phyloP scores from a whole-genome alignment of 768 basidiomycete species.

The Hydnum rufescens region DNA sequence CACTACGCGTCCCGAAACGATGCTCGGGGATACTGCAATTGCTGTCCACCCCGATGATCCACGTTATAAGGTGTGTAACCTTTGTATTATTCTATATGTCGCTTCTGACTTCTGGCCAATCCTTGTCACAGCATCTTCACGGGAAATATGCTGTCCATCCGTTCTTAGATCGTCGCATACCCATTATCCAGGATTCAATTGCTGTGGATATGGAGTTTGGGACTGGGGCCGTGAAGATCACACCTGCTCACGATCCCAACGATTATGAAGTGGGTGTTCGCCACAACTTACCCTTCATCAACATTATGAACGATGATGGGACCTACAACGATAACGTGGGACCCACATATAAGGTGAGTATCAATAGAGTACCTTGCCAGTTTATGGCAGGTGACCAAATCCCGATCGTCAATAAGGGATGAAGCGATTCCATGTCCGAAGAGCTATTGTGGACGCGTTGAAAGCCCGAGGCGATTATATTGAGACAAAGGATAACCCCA shows the following conservation, averaged over 20 bases:
- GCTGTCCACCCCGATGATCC: slow-evolving; percentile 89
- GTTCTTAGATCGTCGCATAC: slow-evolving; percentile 65
- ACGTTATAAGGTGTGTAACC: slow-evolving; percentile 59
- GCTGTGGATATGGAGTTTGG: slow-evolving; percentile 87
- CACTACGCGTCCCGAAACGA: slow-evolving; percentile 95
- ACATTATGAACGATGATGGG: slow-evolving; percentile 89
- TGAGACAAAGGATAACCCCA: slow-evolving; percentile 88
- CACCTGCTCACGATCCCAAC: slow-evolving; percentile 92
- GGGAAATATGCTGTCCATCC: slow-evolving; percentile 85
- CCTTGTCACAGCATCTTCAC: slow-evolving; percentile 48
- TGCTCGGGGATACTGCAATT: slow-evolving; percentile 94
- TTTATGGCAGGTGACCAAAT: not conserved
- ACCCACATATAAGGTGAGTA: slow-evolving; percentile 41
- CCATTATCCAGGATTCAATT: slow-evolving; percentile 71
- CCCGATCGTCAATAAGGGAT: slow-evolving; percentile 62
- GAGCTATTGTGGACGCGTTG: slow-evolving; percentile 60
- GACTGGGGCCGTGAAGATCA: slow-evolving; percentile 97
- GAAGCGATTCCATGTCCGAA: slow-evolving; percentile 90
- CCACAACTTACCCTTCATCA: slow-evolving; percentile 81
- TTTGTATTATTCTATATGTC: not conserved
- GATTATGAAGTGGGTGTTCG: slow-evolving; percentile 88
- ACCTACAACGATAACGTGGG: slow-evolving; percentile 87
- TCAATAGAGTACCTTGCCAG: slow-evolving; percentile 11
- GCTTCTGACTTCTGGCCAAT: not conserved
- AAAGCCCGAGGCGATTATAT: slow-evolving; percentile 72